Conservation (phyloP, 2,329 filamentous ascomycete species). For the Akanthomyces dipterigenus region DNA sequence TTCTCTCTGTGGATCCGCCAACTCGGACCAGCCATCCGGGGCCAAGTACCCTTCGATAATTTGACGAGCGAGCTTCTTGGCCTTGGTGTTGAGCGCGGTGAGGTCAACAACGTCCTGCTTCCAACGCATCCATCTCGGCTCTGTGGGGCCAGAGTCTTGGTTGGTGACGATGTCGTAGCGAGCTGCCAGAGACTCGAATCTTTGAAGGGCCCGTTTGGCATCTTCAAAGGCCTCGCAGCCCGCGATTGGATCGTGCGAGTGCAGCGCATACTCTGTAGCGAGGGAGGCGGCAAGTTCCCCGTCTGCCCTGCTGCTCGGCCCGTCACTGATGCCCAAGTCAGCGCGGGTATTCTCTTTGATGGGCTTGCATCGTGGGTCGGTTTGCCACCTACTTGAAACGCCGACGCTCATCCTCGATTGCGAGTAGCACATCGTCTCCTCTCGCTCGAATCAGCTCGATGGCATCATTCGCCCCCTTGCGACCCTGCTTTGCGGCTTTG, state of each 20-base stretch:
- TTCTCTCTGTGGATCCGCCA: not conserved
- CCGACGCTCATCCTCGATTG: not conserved
- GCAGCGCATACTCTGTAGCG: not conserved
- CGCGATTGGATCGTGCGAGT: not conserved
- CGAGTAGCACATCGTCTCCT: not conserved
- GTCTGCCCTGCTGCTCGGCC: not conserved
- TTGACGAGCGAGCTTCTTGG: constrained; percentile 19
- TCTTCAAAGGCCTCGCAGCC: constrained; percentile 10
- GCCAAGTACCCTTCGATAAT: constrained; percentile 23
- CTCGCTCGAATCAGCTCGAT: not conserved
- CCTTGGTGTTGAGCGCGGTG: constrained; percentile 21
- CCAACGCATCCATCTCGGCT: constrained; percentile 26
- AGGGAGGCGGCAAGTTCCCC: not conserved
- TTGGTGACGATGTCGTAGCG: constrained; percentile 21
- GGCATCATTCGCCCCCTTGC: constrained; percentile 2
- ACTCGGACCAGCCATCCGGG: constrained; percentile 14
- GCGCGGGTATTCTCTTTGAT: not conserved
- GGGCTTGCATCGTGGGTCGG: too few relatives aligned
- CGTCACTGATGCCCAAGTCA: not conserved
- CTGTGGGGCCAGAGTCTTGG: constrained; percentile 15
- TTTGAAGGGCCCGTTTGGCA: not conserved
- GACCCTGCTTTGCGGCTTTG: not conserved
- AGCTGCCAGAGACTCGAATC: constrained; percentile 16
- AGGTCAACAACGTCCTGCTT: constrained; percentile 26
- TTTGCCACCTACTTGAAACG: not conserved